Conservation (phyloP, 768 basidiomycete species). For the Tephrocybe sp. region DNA sequence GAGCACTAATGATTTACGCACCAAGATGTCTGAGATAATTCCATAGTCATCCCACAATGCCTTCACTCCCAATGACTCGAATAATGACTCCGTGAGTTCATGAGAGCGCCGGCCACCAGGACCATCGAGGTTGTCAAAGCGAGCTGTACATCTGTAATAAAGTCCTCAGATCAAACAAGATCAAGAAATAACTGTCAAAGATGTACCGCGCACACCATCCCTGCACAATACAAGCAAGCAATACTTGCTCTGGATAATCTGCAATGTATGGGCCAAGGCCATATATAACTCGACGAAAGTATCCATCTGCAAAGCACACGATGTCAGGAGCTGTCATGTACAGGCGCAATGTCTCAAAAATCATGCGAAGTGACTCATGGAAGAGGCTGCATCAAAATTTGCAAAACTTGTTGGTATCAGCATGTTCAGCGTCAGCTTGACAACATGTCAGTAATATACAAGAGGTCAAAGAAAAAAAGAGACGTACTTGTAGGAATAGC, state of each 20-base stretch:
- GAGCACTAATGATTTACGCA: conserved; percentile 14
- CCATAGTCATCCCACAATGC: conserved; percentile 27
- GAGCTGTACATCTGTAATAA: conserved; percentile 12
- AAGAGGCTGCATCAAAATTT: conserved; percentile 20
- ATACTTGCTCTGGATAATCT: conserved; percentile 26
- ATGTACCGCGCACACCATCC: conserved; percentile 26
- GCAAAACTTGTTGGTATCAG: conserved; percentile 8
- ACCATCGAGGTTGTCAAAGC: conserved; percentile 8
- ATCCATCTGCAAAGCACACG: conserved; percentile 22
- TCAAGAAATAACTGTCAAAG: background rate
- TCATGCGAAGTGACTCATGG: conserved; percentile 20
- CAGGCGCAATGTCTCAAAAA: conserved; percentile 16
- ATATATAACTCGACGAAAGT: conserved; percentile 22
- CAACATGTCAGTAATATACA: background rate
- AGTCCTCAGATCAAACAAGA: background rate
- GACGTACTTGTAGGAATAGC: conserved; percentile 10
- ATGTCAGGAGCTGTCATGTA: conserved; percentile 24
- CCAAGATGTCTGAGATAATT: no score
- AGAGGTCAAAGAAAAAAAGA: background rate
- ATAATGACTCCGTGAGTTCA: conserved; percentile 14
- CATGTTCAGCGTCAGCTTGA: conserved; percentile 5
- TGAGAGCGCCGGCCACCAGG: conserved; percentile 7
- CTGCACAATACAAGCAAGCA: conserved; percentile 21
- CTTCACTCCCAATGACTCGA: conserved; percentile 10
- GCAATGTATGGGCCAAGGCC: conserved; percentile 27